Evolutionary conservation across 2,329 filamentous ascomycete genomes (phyloP).

Genomic region (Monilinia vaccinii-corymbosi): DNA sequence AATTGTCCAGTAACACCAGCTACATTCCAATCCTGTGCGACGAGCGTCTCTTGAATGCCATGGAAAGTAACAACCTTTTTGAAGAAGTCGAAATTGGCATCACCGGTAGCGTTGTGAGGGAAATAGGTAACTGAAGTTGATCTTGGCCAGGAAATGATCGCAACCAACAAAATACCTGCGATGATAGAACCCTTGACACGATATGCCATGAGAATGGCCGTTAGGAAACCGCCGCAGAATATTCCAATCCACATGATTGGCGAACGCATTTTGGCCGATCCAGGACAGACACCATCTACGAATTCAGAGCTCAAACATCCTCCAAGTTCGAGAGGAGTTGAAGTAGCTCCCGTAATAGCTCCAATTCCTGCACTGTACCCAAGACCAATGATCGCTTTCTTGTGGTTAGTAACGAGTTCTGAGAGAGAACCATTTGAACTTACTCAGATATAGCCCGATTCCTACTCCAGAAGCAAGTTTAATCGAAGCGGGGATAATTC

Average conservation of each 20-base stretch:
- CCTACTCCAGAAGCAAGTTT: constrained; percentile 81
- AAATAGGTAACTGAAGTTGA: constrained; percentile 73
- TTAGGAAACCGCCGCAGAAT: constrained; percentile 75
- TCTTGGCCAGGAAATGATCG: constrained; percentile 82
- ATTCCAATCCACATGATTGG: constrained; percentile 83
- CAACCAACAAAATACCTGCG: constrained; percentile 71
- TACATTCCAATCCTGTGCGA: constrained; percentile 67
- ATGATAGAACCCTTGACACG: constrained; percentile 82
- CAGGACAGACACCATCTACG: constrained; percentile 49
- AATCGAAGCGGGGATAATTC: constrained; percentile 73
- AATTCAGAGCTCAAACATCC: constrained; percentile 34
- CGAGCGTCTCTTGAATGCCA: constrained; percentile 60
- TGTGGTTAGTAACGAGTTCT: not conserved
- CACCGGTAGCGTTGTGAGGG: constrained; percentile 59
- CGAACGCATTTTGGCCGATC: constrained; percentile 63
- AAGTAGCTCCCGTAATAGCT: constrained; percentile 56
- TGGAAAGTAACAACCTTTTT: constrained; percentile 81
- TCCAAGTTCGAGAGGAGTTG: constrained; percentile 65
- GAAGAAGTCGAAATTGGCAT: constrained; percentile 75
- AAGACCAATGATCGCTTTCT: constrained; percentile 54
- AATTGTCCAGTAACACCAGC: constrained; percentile 63
- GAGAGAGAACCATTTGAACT: not conserved
- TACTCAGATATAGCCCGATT: constrained; percentile 62
- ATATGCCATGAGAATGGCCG: constrained; percentile 73
- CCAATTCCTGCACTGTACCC: constrained; percentile 80